Percentiles rank a stretch among this genome's conserved stretches.
phyloP scores from a whole-genome alignment of 2,329 filamentous ascomycete genomes.

The Arachnomyces sp. region DNA sequence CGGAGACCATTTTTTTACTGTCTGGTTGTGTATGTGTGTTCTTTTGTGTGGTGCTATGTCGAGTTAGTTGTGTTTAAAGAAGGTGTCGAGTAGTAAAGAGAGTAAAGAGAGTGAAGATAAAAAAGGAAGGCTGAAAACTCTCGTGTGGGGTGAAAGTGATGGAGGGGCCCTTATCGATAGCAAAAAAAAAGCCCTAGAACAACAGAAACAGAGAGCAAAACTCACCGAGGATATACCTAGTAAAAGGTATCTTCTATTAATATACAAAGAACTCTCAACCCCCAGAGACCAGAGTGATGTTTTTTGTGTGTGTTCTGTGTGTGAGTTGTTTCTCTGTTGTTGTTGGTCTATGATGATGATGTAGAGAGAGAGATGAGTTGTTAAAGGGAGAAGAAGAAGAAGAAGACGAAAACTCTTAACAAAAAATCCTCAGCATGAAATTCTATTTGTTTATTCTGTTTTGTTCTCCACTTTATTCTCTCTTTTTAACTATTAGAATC shows the following conservation, averaged over 20 bases:
- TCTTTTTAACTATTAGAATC: too few species aligned
- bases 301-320: too few species aligned
- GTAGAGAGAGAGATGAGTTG: too few species aligned
- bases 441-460: too few species aligned
- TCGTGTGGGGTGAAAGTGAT: constrained; percentile 18
- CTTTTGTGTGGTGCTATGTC: not conserved
- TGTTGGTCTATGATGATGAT: too few species aligned
- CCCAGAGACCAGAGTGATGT: too few species aligned
- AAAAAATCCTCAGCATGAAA: too few species aligned
- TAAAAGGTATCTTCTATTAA: not conserved
- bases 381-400: too few species aligned
- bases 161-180: constrained; percentile 35
- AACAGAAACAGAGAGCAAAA: constrained; percentile 5
- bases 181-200: constrained; percentile 10
- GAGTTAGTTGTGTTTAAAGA: constrained; percentile 1
- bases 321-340: too few species aligned
- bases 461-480: too few species aligned
- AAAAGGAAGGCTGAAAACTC: constrained; percentile 21
- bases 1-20: constrained; percentile 60
- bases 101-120: constrained; percentile 24
- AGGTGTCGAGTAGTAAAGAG: constrained; percentile 9
- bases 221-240: constrained; percentile 3
- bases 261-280: not conserved
- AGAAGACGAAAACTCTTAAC: too few species aligned
- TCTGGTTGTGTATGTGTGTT: constrained; percentile 7